A percentile compares a stretch with the other conserved stretches of the same genome.
Conservation (phyloP, 2,329 filamentous ascomycete species). For the Didymella pinodella region DNA sequence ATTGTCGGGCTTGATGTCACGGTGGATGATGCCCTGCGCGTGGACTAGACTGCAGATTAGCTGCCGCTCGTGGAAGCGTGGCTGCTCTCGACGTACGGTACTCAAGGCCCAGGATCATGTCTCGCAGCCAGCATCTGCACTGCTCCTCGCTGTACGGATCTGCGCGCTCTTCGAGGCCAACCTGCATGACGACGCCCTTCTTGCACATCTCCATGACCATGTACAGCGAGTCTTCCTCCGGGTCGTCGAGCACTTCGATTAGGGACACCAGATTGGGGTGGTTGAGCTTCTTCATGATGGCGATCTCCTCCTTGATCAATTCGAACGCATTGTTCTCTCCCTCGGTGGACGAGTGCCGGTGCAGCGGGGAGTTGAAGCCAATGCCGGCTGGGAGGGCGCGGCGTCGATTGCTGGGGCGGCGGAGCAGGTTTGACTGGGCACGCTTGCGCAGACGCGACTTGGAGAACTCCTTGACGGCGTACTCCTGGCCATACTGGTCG, state of each 20-base stretch:
- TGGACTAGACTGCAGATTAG: conserved; percentile 68
- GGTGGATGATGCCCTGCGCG: conserved; percentile 90
- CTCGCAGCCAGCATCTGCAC: conserved; percentile 91
- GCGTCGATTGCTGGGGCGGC: conserved; percentile 64
- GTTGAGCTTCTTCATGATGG: conserved; percentile 98
- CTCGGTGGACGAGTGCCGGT: conserved; percentile 65
- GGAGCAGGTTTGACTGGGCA: conserved; percentile 86
- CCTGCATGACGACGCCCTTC: conserved; percentile 96
- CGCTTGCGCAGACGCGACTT: conserved; percentile 89
- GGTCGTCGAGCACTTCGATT: conserved; percentile 94
- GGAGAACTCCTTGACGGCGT: conserved; percentile 96
- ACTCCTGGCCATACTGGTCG: conserved; percentile 92
- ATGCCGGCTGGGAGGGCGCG: conserved; percentile 62
- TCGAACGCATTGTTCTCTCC: conserved; percentile 76
- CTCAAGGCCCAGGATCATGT: conserved; percentile 93
- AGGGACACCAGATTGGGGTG: conserved; percentile 93
- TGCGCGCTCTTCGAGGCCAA: conserved; percentile 83
- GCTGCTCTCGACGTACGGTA: conserved; percentile 69
- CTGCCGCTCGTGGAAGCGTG: background rate
- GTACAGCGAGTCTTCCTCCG: conserved; percentile 93
- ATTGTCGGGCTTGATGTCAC: conserved; percentile 98
- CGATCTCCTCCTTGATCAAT: conserved; percentile 93
- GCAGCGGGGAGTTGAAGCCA: conserved; percentile 69
- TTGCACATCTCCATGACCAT: conserved; percentile 99
- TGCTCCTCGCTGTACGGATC: conserved; percentile 82